Evolutionary conservation across 768 basidiomycete species (phyloP).

Genomic region (Pleurotus pulmonarius): DNA sequence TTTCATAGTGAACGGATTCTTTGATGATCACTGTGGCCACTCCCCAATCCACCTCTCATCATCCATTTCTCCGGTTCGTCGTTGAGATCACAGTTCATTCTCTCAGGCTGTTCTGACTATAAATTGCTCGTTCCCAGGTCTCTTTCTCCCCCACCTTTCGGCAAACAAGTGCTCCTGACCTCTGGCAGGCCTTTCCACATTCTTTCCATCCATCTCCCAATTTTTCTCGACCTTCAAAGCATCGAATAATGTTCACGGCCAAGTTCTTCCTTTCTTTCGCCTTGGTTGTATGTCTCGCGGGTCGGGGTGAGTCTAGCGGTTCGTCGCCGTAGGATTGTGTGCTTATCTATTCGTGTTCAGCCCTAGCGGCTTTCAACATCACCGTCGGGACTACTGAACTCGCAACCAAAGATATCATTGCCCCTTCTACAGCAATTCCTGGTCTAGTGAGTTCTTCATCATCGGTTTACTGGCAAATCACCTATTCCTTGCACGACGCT

Average conservation of each 20-base stretch:
- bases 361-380: slow-evolving; percentile 9
- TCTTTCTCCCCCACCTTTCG: not conserved
- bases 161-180: slow-evolving; percentile 7
- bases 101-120: slow-evolving; percentile 3
- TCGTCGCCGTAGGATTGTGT: not conserved
- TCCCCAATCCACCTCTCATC: too few species aligned
- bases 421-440: not conserved
- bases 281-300: slow-evolving; percentile 10
- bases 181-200: slow-evolving; percentile 12
- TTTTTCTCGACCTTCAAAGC: not conserved
- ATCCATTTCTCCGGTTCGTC: slow-evolving; percentile 1
- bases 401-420: not conserved
- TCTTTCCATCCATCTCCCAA: not conserved
- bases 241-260: not conserved
- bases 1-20: too few species aligned
- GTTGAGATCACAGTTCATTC: not conserved
- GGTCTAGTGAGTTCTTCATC: too few species aligned
- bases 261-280: slow-evolving; percentile 7
- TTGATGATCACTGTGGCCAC: too few species aligned
- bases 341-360: not conserved
- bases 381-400: slow-evolving; percentile 4
- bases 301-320: slow-evolving; percentile 9
- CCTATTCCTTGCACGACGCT: too few species aligned
- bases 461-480: too few species aligned
- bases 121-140: slow-evolving; percentile 1